A percentile compares a stretch with the other conserved stretches of the same genome.
Conservation (phyloP, 805 yeast species). For the Cyberlindnera xylosilytica region DNA sequence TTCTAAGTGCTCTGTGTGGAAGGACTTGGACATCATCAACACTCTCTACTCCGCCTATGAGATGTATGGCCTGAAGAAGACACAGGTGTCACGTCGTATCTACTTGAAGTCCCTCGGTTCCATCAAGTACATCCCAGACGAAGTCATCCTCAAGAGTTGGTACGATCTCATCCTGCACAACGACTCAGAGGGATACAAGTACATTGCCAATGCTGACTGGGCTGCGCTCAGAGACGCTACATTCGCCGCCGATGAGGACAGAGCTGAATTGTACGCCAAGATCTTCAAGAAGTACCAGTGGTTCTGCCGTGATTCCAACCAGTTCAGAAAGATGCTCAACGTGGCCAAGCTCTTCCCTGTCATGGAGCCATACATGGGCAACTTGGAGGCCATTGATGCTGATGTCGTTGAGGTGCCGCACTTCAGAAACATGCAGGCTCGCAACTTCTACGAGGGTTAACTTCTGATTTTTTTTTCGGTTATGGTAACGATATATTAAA, state of each 20-base stretch:
- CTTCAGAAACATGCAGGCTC: conserved; percentile 12
- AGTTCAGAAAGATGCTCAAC: conserved; percentile 12
- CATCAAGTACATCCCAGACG: conserved; percentile 45
- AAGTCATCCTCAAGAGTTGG: conserved; percentile 59
- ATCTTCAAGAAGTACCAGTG: conserved; percentile 21
- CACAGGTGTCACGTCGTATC: conserved; percentile 71
- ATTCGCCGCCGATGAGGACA: conserved; percentile 17
- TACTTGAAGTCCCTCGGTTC: conserved; percentile 70
- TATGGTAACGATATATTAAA: not conserved
- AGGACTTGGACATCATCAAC: conserved; percentile 59
- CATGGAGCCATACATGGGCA: conserved; percentile 11
- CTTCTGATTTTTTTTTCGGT: not conserved
- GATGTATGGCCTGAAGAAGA: conserved; percentile 52
- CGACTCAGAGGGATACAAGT: conserved; percentile 48
- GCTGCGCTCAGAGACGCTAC: conserved; percentile 80
- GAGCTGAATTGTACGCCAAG: conserved; percentile 23
- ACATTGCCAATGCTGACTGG: conserved; percentile 83
- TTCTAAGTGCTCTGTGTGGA: conserved; percentile 66
- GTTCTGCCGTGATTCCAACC: conserved; percentile 26
- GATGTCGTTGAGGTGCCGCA: conserved; percentile 12
- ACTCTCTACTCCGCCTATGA: conserved; percentile 60
- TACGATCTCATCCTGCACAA: conserved; percentile 47
- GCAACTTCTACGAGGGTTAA: not conserved
- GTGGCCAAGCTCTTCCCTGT: conserved; percentile 17
- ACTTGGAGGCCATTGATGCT: conserved; percentile 13